Base-by-base conservation (phyloP, 768 basidiomycete genomes). In the Mycena chlorophos region DNA sequence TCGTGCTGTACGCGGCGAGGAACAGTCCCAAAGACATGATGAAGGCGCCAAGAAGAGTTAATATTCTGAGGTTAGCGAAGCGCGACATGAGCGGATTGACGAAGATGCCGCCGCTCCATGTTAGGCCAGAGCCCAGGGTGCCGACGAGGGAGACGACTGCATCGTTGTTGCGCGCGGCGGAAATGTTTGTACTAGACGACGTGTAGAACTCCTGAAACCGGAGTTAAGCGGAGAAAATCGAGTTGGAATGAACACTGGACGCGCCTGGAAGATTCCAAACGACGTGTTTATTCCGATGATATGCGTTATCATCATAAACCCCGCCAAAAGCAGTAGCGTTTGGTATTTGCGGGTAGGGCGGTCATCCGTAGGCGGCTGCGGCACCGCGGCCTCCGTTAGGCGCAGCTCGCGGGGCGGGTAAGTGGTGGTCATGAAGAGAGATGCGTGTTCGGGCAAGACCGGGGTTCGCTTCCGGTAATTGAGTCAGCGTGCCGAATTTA, bases 251-350 rank as follows among this genome's bases (percentile, higher is more conserved):
- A 17, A 2, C 19, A 8, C 8, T 17, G 17, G 38, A 51, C 65
- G 37, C 16, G 73, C 76, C 69, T 79, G 75, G 58, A 78, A 77
- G 37, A 79, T 70, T 46, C 75, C 77, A 49, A 72, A 78, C 10
- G 72, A 68, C 22, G 69, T 71, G 54, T 75, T 78, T 28, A 74
- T 73, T 0, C 78, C 78, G 48, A 78, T 77, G 29, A 76, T 69
- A 50, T 78, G 76, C 54, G 77, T 77, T n/a, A 70, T 75, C 73
- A 78, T 77, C 49, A 75, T 61, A 42, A 77, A 79, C 1, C 75
- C 77, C 3, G 75, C 67, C 6, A 75, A 26, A 5, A 79, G 56
- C 4, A 79, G 68, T 19, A 71, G 42, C 2, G 55, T 57, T 57
- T 78, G 74, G 54, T 76, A 76, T 14, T 52, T 47, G 20, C 66